These are phyloP conservation scores for Diaporthe vexans DNA, from an alignment of 2,329 filamentous ascomycete genomes.

Conservation along the genomic window DNA sequence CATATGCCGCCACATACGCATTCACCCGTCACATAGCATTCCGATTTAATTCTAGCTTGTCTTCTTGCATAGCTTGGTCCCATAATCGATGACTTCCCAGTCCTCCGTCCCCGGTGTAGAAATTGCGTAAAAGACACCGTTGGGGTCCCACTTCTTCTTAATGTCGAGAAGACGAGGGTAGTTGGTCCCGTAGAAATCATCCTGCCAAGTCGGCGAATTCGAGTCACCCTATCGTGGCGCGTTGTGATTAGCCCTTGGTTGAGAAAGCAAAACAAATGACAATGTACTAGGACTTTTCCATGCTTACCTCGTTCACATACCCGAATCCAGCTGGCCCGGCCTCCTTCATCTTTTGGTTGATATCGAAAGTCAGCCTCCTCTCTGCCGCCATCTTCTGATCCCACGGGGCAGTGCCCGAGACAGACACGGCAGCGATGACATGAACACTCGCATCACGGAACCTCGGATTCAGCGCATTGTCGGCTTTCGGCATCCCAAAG, in stretches of 20 bases:
- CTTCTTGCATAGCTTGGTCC: conserved; percentile 46
- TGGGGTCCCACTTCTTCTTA: conserved; percentile 49
- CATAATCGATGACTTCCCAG: conserved; percentile 50
- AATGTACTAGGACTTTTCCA: not conserved
- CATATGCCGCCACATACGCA: not conserved
- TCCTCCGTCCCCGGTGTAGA: conserved; percentile 48
- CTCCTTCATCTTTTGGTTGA: conserved; percentile 53
- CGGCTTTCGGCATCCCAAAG: conserved; percentile 51
- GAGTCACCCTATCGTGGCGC: conserved; percentile 49
- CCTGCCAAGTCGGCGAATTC: conserved; percentile 44
- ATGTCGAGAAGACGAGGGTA: conserved; percentile 44
- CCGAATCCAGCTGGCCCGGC: conserved; percentile 55
- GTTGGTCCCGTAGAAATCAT: conserved; percentile 20
- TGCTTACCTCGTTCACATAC: conserved; percentile 60
- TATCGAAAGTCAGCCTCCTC: conserved; percentile 54
- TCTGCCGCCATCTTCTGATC: conserved; percentile 59
- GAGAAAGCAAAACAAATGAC: not conserved
- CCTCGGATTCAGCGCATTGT: conserved; percentile 57
- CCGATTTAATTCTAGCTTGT: not conserved
- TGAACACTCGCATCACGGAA: conserved; percentile 54
- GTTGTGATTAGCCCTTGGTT: not conserved
- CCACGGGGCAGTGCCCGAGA: conserved; percentile 55
- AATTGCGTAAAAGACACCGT: conserved; percentile 44
- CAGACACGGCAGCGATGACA: conserved; percentile 51
- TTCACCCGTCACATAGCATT: not conserved